Evolutionary conservation across 345 rosid species (phyloP).

Genomic region (Geranium rotundifolium): DNA sequence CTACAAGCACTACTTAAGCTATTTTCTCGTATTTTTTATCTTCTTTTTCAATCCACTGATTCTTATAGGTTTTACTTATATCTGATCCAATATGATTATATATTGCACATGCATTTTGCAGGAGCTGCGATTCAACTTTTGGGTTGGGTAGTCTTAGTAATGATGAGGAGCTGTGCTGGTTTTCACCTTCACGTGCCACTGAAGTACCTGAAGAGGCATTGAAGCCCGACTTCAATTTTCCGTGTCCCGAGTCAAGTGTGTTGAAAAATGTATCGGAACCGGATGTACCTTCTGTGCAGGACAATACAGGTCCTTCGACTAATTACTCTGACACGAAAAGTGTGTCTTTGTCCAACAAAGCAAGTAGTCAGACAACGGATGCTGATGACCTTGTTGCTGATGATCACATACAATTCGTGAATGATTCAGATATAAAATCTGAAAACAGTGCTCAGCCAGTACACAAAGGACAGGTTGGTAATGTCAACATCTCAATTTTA

Average conservation of each 20-base stretch:
- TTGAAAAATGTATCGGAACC: conserved; percentile 26
- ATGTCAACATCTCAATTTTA: neutral
- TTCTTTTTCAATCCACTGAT: neutral
- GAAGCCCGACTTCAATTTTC: conserved; percentile 32
- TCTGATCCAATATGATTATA: neutral
- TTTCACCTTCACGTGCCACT: conserved; percentile 40
- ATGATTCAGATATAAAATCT: conserved; percentile 25
- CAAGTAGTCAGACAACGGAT: conserved; percentile 17
- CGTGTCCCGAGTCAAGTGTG: conserved; percentile 18
- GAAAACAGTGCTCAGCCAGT: conserved; percentile 28
- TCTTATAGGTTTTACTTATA: neutral
- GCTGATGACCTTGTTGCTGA: conserved; percentile 20
- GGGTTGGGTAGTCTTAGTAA: conserved; percentile 54
- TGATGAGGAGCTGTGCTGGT: conserved; percentile 65
- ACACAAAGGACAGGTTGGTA: conserved; percentile 40
- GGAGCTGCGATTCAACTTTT: conserved; percentile 74
- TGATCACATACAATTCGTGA: conserved; percentile 14
- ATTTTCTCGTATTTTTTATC: neutral
- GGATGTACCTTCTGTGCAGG: conserved; percentile 26
- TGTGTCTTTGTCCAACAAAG: conserved; percentile 18
- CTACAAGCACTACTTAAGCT: neutral
- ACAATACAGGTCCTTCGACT: conserved; percentile 23
- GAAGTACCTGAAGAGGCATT: conserved; percentile 40
- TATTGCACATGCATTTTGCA: conserved; percentile 18
- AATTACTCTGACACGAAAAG: conserved; percentile 24